These are phyloP conservation scores for Cicer pinnatifidum DNA, from an alignment of 306 rosid species.

Conservation along the genomic window DNA sequence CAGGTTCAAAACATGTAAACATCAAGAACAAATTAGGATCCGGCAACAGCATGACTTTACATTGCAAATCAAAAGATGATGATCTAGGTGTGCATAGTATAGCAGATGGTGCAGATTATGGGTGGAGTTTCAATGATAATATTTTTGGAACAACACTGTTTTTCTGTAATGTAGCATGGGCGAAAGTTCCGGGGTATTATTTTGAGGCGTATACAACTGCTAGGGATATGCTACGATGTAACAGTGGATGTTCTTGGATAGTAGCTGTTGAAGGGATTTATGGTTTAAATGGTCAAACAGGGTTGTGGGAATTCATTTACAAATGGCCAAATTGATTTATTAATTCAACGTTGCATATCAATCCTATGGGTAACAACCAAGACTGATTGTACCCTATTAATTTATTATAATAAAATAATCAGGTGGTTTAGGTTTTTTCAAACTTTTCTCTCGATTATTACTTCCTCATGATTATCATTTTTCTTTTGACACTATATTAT, in stretches of 20 bases:
- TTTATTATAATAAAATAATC: background rate
- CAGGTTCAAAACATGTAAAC: conserved; percentile 47
- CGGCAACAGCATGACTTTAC: conserved; percentile 53
- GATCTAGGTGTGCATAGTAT: conserved; percentile 46
- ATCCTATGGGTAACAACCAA: background rate
- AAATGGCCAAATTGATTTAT: conserved; percentile 42
- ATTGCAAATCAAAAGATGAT: conserved; percentile 54
- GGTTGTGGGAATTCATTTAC: conserved; percentile 49
- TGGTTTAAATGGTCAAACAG: conserved; percentile 48
- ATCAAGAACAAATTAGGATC: conserved; percentile 52
- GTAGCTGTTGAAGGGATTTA: conserved; percentile 52
- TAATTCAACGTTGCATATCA: conserved; percentile 28
- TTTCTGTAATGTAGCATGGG: conserved; percentile 56
- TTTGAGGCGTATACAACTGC: conserved; percentile 46
- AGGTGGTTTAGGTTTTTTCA: background rate
- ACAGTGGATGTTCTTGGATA: conserved; percentile 55
- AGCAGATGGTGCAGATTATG: conserved; percentile 43
- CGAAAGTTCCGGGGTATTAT: conserved; percentile 32
- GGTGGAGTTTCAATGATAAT: conserved; percentile 48
- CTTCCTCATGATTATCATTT: no score
- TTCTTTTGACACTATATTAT: background rate
- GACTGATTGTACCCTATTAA: conserved; percentile 2
- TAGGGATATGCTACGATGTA: conserved; percentile 46
- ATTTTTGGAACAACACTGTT: conserved; percentile 46
- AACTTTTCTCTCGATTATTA: no score